phyloP scores from a whole-genome alignment of 2,329 filamentous ascomycete species.

The Fusarium verticillioides region DNA sequence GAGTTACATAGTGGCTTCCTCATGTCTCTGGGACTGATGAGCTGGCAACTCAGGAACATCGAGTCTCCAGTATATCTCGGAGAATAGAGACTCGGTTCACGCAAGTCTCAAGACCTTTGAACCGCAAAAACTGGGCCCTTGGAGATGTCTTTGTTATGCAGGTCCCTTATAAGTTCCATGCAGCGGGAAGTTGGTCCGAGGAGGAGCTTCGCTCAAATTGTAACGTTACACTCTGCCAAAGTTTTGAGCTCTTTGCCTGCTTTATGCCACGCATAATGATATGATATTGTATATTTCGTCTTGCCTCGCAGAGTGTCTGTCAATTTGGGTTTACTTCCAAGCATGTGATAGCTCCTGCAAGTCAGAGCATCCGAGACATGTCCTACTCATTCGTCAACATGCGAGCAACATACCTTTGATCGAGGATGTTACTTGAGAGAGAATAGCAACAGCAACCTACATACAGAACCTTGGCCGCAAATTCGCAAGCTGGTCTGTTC shows the following conservation, averaged over 20 bases:
- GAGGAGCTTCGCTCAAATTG: conserved; percentile 1
- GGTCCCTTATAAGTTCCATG: conserved; percentile 11
- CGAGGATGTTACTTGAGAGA: neutral
- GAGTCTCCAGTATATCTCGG: neutral
- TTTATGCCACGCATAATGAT: neutral
- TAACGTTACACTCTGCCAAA: conserved; percentile 24
- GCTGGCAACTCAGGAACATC: neutral
- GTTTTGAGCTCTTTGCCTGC: neutral
- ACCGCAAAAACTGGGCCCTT: conserved; percentile 12
- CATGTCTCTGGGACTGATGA: conserved; percentile 1
- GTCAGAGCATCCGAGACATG: neutral
- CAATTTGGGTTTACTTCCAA: neutral
- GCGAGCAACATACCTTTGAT: neutral
- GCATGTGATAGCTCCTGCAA: conserved; percentile 5
- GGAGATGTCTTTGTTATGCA: conserved; percentile 10
- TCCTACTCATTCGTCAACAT: neutral
- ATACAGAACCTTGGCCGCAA: neutral
- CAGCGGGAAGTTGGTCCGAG: conserved; percentile 3
- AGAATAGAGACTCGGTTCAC: conserved; percentile 10
- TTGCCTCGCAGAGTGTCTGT: neutral
- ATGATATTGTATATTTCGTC: conserved; percentile 1
- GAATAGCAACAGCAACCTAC: neutral
- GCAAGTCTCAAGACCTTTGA: conserved; percentile 3
- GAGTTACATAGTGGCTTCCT: conserved; percentile 9
- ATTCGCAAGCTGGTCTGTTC: neutral